phyloP scores from a whole-genome alignment of 2,329 filamentous ascomycete genomes.

The Pestalotiopsis sp. region DNA sequence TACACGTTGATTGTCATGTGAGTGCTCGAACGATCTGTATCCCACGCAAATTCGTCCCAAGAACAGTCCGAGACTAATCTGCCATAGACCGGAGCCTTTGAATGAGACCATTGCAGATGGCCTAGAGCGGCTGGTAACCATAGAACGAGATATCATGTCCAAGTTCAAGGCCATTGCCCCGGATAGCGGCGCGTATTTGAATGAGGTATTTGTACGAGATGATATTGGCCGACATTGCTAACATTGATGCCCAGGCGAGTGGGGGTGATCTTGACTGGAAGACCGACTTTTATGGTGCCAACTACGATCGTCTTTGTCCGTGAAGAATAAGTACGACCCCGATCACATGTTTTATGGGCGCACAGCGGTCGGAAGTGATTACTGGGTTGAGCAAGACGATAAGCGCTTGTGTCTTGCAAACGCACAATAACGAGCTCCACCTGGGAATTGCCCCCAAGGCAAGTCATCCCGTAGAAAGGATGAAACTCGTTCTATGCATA shows the following conservation, averaged over 20 bases:
- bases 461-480: background rate
- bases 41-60: too few relatives aligned
- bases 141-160: background rate
- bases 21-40: background rate
- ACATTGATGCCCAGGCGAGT: background rate
- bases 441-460: background rate
- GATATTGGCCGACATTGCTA: background rate
- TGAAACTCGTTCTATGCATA: too few relatives aligned
- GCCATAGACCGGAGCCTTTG: background rate
- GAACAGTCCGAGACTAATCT: background rate
- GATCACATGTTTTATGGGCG: background rate
- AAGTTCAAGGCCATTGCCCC: background rate
- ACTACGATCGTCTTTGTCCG: conserved; percentile 2
- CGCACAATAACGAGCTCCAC: background rate
- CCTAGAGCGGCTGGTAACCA: background rate
- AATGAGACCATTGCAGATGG: background rate
- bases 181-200: background rate
- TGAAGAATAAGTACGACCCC: conserved; percentile 7
- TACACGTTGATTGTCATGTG: background rate
- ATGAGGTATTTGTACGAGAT: background rate
- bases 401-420: background rate
- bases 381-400: conserved; percentile 1
- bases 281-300: background rate
- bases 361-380: conserved; percentile 1
- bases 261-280: background rate